Conservation (phyloP, 2,329 filamentous ascomycete species). For the Emydomyces testavorans region DNA sequence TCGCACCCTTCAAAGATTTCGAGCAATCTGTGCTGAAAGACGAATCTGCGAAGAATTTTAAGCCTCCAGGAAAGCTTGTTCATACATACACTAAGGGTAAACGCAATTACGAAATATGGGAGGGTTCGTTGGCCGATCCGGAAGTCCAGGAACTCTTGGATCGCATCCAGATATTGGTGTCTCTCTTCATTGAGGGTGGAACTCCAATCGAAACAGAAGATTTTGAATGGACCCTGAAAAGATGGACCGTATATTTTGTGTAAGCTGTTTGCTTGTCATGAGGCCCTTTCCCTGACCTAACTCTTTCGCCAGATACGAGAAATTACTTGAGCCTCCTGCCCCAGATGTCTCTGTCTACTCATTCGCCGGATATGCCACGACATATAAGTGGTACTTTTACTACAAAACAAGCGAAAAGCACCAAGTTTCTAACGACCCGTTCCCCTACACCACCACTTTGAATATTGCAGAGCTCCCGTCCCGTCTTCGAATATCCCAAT, state of each 20-base stretch:
- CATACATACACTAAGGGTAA: constrained; percentile 51
- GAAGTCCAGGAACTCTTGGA: constrained; percentile 59
- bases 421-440: constrained; percentile 33
- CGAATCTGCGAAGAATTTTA: constrained; percentile 39
- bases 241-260: constrained; percentile 88
- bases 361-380: constrained; percentile 80
- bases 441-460: constrained; percentile 33
- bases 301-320: constrained; percentile 42
- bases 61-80: constrained; percentile 64
- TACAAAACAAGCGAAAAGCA: constrained; percentile 40
- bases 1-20: constrained; percentile 52
- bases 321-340: constrained; percentile 31
- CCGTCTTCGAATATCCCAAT: constrained; percentile 81
- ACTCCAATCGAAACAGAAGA: constrained; percentile 60
- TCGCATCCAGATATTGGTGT: constrained; percentile 71
- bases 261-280: constrained; percentile 34
- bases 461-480: constrained; percentile 55
- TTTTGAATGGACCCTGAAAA: constrained; percentile 59
- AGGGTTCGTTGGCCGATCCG: constrained; percentile 58
- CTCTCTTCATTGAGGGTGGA: constrained; percentile 90
- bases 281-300: constrained; percentile 1
- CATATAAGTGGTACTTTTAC: constrained; percentile 69
- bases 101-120: constrained; percentile 73
- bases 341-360: constrained; percentile 52
- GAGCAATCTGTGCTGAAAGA: constrained; percentile 45